A percentile compares a stretch with the other conserved stretches of the same genome.
Conservation (phyloP, 106 monocot genomes). For the Hemerocallis citrina region DNA sequence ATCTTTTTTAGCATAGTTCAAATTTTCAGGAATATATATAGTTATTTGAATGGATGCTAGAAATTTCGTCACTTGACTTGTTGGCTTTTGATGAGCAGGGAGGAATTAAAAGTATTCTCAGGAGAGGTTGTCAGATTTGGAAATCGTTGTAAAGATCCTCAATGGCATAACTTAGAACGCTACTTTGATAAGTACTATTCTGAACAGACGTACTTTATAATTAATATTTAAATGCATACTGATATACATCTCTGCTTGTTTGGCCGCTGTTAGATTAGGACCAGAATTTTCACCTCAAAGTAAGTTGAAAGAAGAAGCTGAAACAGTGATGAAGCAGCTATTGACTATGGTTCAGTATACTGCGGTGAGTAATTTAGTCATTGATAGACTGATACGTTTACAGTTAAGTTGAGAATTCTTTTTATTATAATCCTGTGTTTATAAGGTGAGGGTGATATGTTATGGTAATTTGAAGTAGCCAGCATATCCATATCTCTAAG, state of each 20-base stretch:
- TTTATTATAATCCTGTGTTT: not conserved
- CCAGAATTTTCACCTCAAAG: slow-evolving; percentile 54
- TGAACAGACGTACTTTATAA: not conserved
- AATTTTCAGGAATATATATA: not conserved
- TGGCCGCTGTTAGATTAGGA: slow-evolving; percentile 43
- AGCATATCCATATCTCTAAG: not conserved
- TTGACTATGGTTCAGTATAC: slow-evolving; percentile 70
- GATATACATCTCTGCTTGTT: too few relatives aligned
- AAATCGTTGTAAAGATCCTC: slow-evolving; percentile 88
- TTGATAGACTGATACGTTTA: not conserved
- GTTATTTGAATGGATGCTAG: slow-evolving; percentile 1
- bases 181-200: slow-evolving; percentile 18
- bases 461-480: not conserved
- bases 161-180: slow-evolving; percentile 79
- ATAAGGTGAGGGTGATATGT: not conserved
- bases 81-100: slow-evolving; percentile 39
- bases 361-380: slow-evolving; percentile 51
- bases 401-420: not conserved
- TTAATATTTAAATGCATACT: not conserved
- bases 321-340: slow-evolving; percentile 53
- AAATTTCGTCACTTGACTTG: not conserved
- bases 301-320: slow-evolving; percentile 55
- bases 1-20: not conserved
- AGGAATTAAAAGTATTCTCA: slow-evolving; percentile 78
- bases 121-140: slow-evolving; percentile 80